These are phyloP conservation scores for Xylaria sp. DNA, from an alignment of 2,329 filamentous ascomycete genomes.

Conservation along the genomic window DNA sequence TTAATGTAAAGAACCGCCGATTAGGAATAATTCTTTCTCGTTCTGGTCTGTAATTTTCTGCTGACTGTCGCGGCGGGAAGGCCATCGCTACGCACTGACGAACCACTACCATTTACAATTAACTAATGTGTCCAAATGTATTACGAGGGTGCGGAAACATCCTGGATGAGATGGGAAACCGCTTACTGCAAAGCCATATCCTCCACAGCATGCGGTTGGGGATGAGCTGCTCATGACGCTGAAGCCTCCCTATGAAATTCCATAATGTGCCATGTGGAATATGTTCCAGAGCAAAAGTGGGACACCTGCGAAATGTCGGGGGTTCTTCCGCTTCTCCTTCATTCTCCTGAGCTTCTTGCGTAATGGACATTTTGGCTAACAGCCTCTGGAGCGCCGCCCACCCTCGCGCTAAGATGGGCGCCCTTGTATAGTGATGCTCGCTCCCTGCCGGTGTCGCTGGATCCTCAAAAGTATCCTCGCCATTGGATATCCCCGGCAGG, in stretches of 20 bases:
- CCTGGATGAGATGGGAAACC: conserved; percentile 42
- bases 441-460: background rate
- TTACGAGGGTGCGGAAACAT: background rate
- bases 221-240: background rate
- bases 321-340: background rate
- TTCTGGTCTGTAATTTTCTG: background rate
- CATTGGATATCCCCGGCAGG: conserved; percentile 15
- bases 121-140: background rate
- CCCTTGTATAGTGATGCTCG: too few species aligned
- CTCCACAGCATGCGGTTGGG: conserved; percentile 31
- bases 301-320: background rate
- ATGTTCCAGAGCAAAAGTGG: conserved; percentile 34
- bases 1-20: conserved; percentile 3
- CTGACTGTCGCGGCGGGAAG: conserved; percentile 11
- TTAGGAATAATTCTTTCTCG: conserved; percentile 3
- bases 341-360: background rate
- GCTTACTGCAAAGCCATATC: conserved; percentile 43
- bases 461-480: background rate
- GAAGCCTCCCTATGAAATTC: background rate
- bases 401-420: too few species aligned
- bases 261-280: conserved; percentile 22
- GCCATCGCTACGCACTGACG: conserved; percentile 36
- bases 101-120: conserved; percentile 19
- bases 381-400: too few species aligned
- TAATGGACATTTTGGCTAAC: background rate